Evolutionary conservation across 2,329 filamentous ascomycete genomes (phyloP).

Genomic region (Colletotrichum sojae): DNA sequence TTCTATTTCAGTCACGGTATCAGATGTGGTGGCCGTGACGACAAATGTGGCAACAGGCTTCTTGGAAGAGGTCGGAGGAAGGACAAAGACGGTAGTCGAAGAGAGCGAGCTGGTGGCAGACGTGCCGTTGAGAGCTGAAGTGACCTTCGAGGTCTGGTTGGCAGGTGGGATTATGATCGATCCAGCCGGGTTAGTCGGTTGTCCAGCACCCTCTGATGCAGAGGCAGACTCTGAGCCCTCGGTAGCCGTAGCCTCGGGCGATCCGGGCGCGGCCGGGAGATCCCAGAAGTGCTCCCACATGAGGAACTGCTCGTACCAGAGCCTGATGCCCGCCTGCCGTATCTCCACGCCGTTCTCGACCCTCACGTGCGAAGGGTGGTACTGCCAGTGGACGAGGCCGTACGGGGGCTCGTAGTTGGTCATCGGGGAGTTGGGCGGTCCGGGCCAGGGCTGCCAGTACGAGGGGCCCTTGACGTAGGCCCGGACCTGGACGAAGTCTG

Average conservation of each 20-base stretch:
- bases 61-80: neutral
- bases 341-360: constrained; percentile 1
- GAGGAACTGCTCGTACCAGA: constrained; percentile 9
- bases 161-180: neutral
- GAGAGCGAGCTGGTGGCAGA: no score
- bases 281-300: constrained; percentile 18
- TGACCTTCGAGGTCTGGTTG: neutral
- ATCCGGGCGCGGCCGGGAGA: constrained; percentile 3
- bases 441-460: neutral
- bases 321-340: constrained; percentile 3
- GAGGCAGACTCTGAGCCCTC: neutral
- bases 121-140: no score
- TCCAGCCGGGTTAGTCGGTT: neutral
- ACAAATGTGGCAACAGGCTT: neutral
- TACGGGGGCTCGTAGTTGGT: neutral
- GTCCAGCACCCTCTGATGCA: neutral
- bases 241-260: neutral
- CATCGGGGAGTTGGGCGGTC: neutral
- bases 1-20: neutral
- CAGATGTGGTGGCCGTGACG: neutral
- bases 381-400: constrained; percentile 12
- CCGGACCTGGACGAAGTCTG: neutral
- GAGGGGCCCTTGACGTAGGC: constrained; percentile 2
- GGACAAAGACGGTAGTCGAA: neutral
- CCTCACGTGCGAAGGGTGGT: neutral